Evolutionary conservation across 441 rosid genomes (phyloP).

Genomic region (Melianthus villosus): DNA sequence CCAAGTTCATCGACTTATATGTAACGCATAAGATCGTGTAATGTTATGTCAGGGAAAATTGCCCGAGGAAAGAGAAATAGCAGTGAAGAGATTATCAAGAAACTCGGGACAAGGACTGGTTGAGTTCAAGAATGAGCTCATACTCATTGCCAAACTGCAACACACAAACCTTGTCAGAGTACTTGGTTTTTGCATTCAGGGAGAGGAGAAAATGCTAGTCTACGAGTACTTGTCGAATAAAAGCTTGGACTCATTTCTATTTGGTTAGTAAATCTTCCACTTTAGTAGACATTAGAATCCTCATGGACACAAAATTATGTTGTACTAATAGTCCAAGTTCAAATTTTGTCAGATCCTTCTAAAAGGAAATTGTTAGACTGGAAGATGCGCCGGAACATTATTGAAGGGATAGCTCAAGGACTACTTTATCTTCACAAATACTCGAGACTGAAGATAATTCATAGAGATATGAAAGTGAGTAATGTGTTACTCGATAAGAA

Average conservation of each 20-base stretch:
- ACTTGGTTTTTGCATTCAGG: constrained; percentile 74
- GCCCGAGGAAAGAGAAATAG: constrained; percentile 77
- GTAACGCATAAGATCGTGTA: too few species aligned
- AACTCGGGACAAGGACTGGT: constrained; percentile 78
- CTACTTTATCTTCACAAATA: constrained; percentile 69
- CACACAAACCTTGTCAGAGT: constrained; percentile 85
- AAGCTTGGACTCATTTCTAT: constrained; percentile 83
- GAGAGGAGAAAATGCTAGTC: constrained; percentile 87
- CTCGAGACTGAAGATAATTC: constrained; percentile 50
- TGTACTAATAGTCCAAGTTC: too few species aligned
- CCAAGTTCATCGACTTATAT: background rate
- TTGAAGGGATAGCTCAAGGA: constrained; percentile 72
- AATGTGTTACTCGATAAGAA: constrained; percentile 61
- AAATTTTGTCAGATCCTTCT: constrained; percentile 38
- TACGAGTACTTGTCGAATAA: constrained; percentile 68
- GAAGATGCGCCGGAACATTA: constrained; percentile 44
- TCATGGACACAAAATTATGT: too few species aligned
- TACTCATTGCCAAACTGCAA: constrained; percentile 67
- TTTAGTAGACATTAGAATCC: constrained; percentile 31
- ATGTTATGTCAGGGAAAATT: constrained; percentile 69
- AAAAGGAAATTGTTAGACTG: constrained; percentile 53
- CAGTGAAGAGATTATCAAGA: constrained; percentile 77
- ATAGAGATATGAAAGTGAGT: constrained; percentile 84
- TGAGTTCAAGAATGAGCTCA: constrained; percentile 82
- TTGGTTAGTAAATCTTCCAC: too few species aligned